Evolutionary conservation across 257 asterid species (phyloP), one percentile per base, ranked within the genome.

Genomic region (Solanum pimpinellifolium): DNA sequence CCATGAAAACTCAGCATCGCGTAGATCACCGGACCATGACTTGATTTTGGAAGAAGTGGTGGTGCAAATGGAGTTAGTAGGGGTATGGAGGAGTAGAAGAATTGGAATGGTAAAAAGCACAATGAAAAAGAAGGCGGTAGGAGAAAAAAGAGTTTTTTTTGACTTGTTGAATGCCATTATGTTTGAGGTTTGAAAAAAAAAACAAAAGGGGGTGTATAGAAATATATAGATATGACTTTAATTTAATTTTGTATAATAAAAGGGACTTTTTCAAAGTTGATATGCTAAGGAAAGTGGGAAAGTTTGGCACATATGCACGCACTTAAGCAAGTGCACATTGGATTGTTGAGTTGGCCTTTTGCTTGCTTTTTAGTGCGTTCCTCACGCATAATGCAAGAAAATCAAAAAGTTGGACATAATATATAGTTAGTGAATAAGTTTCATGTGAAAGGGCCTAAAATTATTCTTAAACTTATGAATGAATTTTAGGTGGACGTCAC

Each of bases 71-170:
- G 91, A 88, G 87, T 78, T 66, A 13, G 94, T 87, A 3, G 96
- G 94, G 49, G 96, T 93, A 89, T 91, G 98, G 85, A 96, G 98
- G 90, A 96, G 98, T 20, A 92, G 92, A 83, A 95, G 90, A 65
- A 96, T 92, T 12, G 99, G 99, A 88, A 96, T 88, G 39, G 99
- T 95, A 92, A 96, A 96, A 83, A 96, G 94, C 27, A 95, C 92
- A 52, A 94, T 92, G 92, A 96, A 96, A 91, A 94, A 94, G 37
- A 96, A 92, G 80, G 97, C 93, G 44, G 95, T 92, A 13, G 92
- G 94, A 86, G 91, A 91, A 85, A 92, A 49, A 7, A 78, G 7
- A 20, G 96, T 88, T 25, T 92, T 91, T 87, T 93, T 93, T 33
- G 90, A 84, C 84, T 92, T 92, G 89, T 86, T 93, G 52, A 88